Base-by-base conservation (phyloP, 805 yeast species). In the Zygoascus bituminiphila region DNA sequence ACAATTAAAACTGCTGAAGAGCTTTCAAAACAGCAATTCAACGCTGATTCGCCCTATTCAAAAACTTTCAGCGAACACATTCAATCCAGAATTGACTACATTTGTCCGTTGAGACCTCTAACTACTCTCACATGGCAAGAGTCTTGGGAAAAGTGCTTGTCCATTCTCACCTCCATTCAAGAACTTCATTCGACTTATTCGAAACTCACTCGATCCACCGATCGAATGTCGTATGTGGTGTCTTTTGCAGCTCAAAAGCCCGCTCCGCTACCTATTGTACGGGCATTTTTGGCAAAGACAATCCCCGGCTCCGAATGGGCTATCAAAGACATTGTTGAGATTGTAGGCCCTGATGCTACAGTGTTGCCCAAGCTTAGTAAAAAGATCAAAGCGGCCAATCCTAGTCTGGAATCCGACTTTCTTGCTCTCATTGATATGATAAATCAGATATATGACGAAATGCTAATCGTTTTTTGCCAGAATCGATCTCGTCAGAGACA, bases 401-500 rank as follows among this genome's bases (percentile, higher is more conserved):
- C 58, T 60, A 3, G 62, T 60, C 35, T 57, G 77, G 10, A 35
- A 20, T 6, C 35, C 19, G 36, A 40, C 58, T 31, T 66, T 0
- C 53, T 48, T 6, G 47, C 76, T 31, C 66, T 49, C 21, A 15
- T 36, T 15, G 9, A 17, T 12, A 36, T 19, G 20, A 20, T 19
- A 4, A 36, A 19, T 9, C 20, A 36, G 10, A 19, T 36, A 79
- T 82, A 57, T 59, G 76, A 36, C 73, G 79, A 57, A 60, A 70
- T 36, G 75, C 74, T 20, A 61, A 71, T 56, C 60, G 69, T 61
- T 70, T 74, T 56, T 65, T 69, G 68, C 59, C 82, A 81, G 62
- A 91, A 91, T 58, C 80, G 88, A 31, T 79, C 94, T 44, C 74
- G 96, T 48, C 88, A 87, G 59, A 77, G 96, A 53, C 96, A 87